Percentiles rank a stretch among this genome's conserved stretches.
Conservation (phyloP, 2,329 filamentous ascomycete genomes). For the Diaporthe batatas region DNA sequence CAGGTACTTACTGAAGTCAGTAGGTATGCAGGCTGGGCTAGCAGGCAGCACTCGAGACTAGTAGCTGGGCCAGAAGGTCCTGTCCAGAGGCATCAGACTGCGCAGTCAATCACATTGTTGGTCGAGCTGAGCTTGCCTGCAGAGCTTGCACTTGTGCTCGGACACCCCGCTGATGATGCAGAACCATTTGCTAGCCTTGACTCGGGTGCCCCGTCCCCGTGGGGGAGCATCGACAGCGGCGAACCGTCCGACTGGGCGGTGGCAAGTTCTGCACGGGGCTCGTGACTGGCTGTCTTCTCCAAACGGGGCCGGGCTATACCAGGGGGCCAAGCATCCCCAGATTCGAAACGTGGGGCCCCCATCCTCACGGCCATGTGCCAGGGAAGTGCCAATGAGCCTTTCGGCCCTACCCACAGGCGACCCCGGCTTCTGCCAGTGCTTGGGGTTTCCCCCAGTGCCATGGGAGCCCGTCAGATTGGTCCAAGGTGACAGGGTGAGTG, state of each 20-base stretch:
- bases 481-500: not conserved
- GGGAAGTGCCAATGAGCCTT: constrained; percentile 27
- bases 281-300: constrained; percentile 24
- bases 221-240: not conserved
- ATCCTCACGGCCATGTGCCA: constrained; percentile 13
- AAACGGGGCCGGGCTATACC: not conserved
- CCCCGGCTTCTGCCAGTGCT: constrained; percentile 22
- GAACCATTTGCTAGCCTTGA: constrained; percentile 16
- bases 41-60: no score
- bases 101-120: not conserved
- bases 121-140: not conserved
- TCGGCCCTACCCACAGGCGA: constrained; percentile 33
- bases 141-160: not conserved
- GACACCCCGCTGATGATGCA: constrained; percentile 12
- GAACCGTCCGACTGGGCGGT: constrained; percentile 20
- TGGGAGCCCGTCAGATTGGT: constrained; percentile 24
- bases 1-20: no score
- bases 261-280: constrained; percentile 14
- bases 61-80: not conserved
- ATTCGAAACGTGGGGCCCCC: constrained; percentile 40
- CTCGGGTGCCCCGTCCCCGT: constrained; percentile 32
- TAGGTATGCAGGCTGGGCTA: not conserved
- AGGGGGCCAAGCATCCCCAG: constrained; percentile 24
- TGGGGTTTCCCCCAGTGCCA: constrained; percentile 20
- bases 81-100: not conserved